These are phyloP conservation scores for Eleusine indica DNA, from an alignment of 176 grass and related monocot species.

Conservation along the genomic window DNA sequence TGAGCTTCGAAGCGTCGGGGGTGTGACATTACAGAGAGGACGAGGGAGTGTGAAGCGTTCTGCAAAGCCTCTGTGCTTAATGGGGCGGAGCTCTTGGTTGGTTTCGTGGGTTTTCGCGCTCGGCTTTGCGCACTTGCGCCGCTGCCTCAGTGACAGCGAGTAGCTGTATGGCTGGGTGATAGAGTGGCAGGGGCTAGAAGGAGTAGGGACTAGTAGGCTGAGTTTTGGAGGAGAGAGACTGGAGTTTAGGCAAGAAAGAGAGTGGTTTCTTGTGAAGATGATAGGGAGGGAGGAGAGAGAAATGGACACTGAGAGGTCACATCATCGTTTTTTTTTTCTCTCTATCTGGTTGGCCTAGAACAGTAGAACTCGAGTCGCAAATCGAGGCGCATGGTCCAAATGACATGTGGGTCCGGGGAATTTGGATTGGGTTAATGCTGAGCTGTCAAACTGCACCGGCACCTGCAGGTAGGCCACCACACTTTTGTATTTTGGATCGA, in stretches of 20 bases:
- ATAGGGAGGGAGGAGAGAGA: background rate
- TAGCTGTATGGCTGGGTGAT: constrained; percentile 45
- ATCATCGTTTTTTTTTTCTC: constrained; percentile 29
- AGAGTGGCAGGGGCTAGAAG: constrained; percentile 46
- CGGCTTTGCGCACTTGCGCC: constrained; percentile 38
- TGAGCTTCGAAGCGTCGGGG: constrained; percentile 7
- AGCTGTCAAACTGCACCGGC: background rate
- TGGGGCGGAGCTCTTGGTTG: constrained; percentile 38
- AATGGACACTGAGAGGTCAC: constrained; percentile 46
- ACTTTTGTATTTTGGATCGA: background rate
- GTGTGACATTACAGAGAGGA: constrained; percentile 41
- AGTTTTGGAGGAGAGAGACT: constrained; percentile 20
- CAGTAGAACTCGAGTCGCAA: constrained; percentile 31
- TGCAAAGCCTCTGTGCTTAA: constrained; percentile 30
- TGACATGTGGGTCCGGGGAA: constrained; percentile 22
- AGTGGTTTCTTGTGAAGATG: constrained; percentile 26
- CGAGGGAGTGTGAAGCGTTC: constrained; percentile 24
- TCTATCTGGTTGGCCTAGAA: constrained; percentile 45
- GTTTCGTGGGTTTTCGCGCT: constrained; percentile 56
- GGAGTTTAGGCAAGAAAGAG: background rate
- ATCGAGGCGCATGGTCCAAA: background rate
- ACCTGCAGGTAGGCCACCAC: constrained; percentile 14
- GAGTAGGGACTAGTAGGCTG: constrained; percentile 1
- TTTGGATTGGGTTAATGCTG: constrained; percentile 7
- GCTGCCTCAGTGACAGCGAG: constrained; percentile 51